Evolutionary conservation across 768 basidiomycete genomes (phyloP), one percentile per base, ranked within the genome.

Genomic region (Wakefieldia striispora): DNA sequence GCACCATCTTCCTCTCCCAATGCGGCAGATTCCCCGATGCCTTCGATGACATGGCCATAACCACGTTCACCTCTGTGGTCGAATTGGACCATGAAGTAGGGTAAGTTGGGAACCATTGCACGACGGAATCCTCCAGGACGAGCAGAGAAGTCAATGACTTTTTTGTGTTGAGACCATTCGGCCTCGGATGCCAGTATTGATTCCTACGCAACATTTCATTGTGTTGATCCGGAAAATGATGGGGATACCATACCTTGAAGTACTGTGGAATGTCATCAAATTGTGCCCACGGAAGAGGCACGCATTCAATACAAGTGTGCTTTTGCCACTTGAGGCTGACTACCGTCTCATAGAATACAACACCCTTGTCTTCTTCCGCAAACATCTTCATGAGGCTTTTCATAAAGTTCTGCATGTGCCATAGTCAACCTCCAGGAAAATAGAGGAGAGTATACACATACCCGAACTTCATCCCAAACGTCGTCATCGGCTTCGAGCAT

Each of bases 1-100:
- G 78, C 83, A 37, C 76, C 79, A 23, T 77, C 79, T 52, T 84
- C 83, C 14, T 84, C 81, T 26, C 82, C 86, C 16, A 77, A 73
- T 10, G 72, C 80, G 0, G 77, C 72, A 3, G 78, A 79, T 33
- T 89, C 84, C 21, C 78, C 82, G 0, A 82, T 80, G 1, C 97
- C 97, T 67, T 99, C 97, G 53, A 99, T 97, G 54, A 99, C 91
- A 69, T 99, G 97, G 0, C 97, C 97, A 64, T 93, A 99, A 2
- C 97, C 97, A 62, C 91, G 93, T 69, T 97, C 94, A 21, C 97
- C 94, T 61, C 95, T 97, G 69, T 98, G 78, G 70, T 99, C 97
- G 68, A 95, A 99, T 59, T 95, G 94, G 7, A 98, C 90, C 91
- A 95, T 95, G 62, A 99, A 99, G 70, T 99, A 99, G 1, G 97